Conservation (phyloP, 208 protist genomes). For the Trypanosoma platydactyli region DNA sequence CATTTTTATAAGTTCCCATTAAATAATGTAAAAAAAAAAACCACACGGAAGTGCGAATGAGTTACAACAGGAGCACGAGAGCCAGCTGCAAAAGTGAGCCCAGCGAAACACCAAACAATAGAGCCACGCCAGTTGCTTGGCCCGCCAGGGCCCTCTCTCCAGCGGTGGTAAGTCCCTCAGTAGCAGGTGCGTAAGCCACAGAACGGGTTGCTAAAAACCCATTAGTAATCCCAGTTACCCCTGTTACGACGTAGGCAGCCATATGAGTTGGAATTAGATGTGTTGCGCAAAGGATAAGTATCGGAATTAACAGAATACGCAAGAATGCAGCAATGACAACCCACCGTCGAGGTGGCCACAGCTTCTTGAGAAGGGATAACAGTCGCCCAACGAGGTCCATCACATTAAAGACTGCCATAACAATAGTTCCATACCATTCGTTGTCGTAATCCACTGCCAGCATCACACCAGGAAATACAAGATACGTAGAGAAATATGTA, state of each 20-base stretch:
- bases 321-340: slow-evolving; percentile 19
- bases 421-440: slow-evolving; percentile 71
- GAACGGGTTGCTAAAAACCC: slow-evolving; percentile 75
- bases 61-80: slow-evolving; percentile 40
- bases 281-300: slow-evolving; percentile 70
- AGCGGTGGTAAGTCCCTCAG: slow-evolving; percentile 40
- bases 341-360: slow-evolving; percentile 41
- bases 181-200: slow-evolving; percentile 74
- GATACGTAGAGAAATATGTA: slow-evolving; percentile 66
- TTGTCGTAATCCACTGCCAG: slow-evolving; percentile 49
- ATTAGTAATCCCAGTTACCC: slow-evolving; percentile 60
- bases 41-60: slow-evolving; percentile 30
- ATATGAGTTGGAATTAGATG: slow-evolving; percentile 51
- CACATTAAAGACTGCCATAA: slow-evolving; percentile 76
- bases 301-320: slow-evolving; percentile 69
- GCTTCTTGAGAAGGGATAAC: slow-evolving; percentile 38
- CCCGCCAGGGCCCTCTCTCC: slow-evolving; percentile 67
- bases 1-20: too few relatives aligned
- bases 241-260: slow-evolving; percentile 53
- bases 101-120: slow-evolving; percentile 59
- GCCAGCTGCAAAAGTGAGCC: slow-evolving; percentile 69
- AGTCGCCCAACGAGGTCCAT: slow-evolving; percentile 59
- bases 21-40: slow-evolving; percentile 35
- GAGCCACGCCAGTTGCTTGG: slow-evolving; percentile 50
- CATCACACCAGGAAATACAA: slow-evolving; percentile 78